Base-by-base conservation (phyloP, 768 basidiomycete genomes). In the Clavulina sp. region DNA sequence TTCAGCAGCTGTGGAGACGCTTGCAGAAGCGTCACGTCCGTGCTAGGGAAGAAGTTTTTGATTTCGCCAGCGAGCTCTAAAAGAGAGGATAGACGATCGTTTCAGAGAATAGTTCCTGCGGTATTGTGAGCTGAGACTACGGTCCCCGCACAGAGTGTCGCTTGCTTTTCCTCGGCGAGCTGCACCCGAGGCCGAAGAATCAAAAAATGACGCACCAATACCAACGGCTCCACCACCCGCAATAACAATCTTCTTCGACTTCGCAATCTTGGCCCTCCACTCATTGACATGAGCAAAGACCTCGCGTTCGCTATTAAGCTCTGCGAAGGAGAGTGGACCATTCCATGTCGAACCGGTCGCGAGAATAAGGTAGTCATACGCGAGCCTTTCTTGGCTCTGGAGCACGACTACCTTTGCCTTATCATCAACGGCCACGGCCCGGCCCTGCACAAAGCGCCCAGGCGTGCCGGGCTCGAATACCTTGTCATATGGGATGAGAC, bases 321-420 rank as follows among this genome's bases (percentile, higher is more conserved):
- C 60, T 0, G 75, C 77, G 47, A 80, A 62, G 16, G 63, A 61
- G 41, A 74, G 41, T 0, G 74, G 73, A 0, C 73, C 77, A 9
- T 60, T 57, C 76, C 76, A 83, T 3, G 56, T 62, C 36, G 69
- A 70, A 1, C 82, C 82, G 2, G 80, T 68, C 0, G 78, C 72
- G 31, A 84, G 62, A 33, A 84, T 69, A 40, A 84, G 73, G 21
- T 72, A 62, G 7, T 70, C 69, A 61, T 76, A 84, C 5, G 63
- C 60, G 9, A 82, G 53, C 19, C 44, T 60, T 60, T 76, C 69
- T 31, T 76, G 77, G 54, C 66, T 58, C 56, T 66, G 67, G 5
- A 84, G 68, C 4, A 70, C 64, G 4, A 83, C 68, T 19, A 71
- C 67, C n/a, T n/a, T n/a, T 0, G 74, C 74, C n/a, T 69, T 68